phyloP scores from a whole-genome alignment of 73 alveolate genomes.

The Symbiodinium natans region DNA sequence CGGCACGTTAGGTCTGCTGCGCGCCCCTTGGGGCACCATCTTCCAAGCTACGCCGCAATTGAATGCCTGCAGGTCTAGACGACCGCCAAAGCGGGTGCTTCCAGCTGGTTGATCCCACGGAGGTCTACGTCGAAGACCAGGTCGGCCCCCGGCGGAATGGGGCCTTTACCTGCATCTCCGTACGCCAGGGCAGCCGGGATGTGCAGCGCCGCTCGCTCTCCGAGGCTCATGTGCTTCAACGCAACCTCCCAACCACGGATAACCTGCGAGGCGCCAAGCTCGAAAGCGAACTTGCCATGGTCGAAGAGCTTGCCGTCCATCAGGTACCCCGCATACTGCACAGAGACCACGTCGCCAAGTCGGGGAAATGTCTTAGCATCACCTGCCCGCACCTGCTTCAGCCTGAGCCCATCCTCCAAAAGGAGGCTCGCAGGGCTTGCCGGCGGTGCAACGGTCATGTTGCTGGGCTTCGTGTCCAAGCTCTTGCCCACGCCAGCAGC shows the following conservation, averaged over 20 bases:
- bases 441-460: neutral
- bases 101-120: neutral
- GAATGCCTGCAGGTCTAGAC: no score
- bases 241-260: conserved; percentile 45
- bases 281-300: conserved; percentile 12
- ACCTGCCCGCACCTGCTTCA: conserved; percentile 27
- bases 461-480: neutral
- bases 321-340: conserved; percentile 19
- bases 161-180: neutral
- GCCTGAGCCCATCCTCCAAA: conserved; percentile 26
- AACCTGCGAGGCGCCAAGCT: conserved; percentile 25
- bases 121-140: neutral
- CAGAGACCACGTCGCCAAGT: conserved; percentile 8
- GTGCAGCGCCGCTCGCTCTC: conserved; percentile 25
- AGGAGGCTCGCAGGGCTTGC: neutral
- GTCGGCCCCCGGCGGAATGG: conserved; percentile 19
- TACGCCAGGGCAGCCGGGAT: conserved; percentile 36
- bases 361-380: conserved; percentile 14
- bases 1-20: no score
- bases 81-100: neutral
- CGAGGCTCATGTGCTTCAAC: conserved; percentile 20
- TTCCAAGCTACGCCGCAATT: no score
- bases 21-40: no score
- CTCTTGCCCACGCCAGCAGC: neutral
- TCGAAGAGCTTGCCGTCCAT: neutral